phyloP scores from a whole-genome alignment of 2,329 filamentous ascomycete genomes.

The Tolypocladium ovalisporum region DNA sequence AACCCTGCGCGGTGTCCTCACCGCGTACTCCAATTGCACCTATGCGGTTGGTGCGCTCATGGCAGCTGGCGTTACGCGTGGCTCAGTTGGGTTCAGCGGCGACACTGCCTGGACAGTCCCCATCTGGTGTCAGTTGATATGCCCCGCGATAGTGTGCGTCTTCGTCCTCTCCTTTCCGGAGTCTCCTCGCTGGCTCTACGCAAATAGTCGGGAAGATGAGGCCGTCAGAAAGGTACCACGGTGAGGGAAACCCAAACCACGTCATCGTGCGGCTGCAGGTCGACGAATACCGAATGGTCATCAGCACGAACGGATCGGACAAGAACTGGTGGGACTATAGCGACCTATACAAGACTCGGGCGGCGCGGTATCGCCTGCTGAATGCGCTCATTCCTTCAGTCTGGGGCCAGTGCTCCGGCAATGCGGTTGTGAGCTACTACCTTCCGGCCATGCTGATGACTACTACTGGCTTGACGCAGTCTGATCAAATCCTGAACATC shows the following conservation, averaged over 20 bases:
- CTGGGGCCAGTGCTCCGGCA: slow-evolving; percentile 27
- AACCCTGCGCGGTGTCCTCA: slow-evolving; percentile 36
- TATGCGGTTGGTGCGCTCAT: slow-evolving; percentile 37
- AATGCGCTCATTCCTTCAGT: slow-evolving; percentile 22
- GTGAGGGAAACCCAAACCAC: slow-evolving; percentile 26
- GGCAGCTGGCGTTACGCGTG: slow-evolving; percentile 33
- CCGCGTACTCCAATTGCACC: slow-evolving; percentile 41
- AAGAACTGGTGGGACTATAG: slow-evolving; percentile 30
- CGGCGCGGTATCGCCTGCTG: slow-evolving; percentile 22
- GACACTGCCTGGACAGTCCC: slow-evolving; percentile 28
- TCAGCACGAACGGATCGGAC: slow-evolving; percentile 23
- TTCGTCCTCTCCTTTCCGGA: slow-evolving; percentile 19
- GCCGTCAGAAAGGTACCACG: slow-evolving; percentile 23
- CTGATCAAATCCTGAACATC: slow-evolving; percentile 22
- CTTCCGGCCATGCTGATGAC: slow-evolving; percentile 26
- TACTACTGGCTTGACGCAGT: slow-evolving; percentile 25
- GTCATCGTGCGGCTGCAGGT: slow-evolving; percentile 27
- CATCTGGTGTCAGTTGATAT: slow-evolving; percentile 28
- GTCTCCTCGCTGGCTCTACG: slow-evolving; percentile 29
- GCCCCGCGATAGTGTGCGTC: slow-evolving; percentile 23
- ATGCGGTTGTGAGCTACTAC: slow-evolving; percentile 24
- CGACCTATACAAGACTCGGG: slow-evolving; percentile 22
- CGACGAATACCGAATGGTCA: slow-evolving; percentile 19
- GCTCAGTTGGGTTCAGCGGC: slow-evolving; percentile 18
- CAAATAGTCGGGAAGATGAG: slow-evolving; percentile 23